phyloP scores from a whole-genome alignment of 768 basidiomycete species.

The Collybiopsis confluens region DNA sequence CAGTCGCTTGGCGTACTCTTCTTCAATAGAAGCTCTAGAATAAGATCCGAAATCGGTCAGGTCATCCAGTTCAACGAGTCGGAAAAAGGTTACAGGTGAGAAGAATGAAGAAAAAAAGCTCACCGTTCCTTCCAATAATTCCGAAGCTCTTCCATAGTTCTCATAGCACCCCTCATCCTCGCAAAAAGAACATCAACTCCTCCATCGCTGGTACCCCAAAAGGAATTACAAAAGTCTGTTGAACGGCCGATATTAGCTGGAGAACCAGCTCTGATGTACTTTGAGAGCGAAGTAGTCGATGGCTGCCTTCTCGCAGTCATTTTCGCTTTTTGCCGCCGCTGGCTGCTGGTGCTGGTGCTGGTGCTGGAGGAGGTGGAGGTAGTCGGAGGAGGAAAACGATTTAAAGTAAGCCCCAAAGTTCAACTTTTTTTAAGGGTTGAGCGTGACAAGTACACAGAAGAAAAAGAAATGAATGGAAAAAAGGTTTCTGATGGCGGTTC shows the following conservation, averaged over 20 bases:
- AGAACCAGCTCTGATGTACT: slow-evolving; percentile 57
- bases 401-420: too few species aligned
- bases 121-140: slow-evolving; percentile 94
- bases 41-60: background rate
- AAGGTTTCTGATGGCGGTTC: slow-evolving; percentile 2
- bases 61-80: too few species aligned
- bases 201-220: slow-evolving; percentile 86
- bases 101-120: too few species aligned
- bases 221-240: slow-evolving; percentile 93
- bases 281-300: slow-evolving; percentile 77
- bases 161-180: slow-evolving; percentile 77
- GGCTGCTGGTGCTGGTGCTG: too few species aligned
- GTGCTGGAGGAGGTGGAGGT: too few species aligned
- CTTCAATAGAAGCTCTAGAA: slow-evolving; percentile 80
- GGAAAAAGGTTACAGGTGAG: too few species aligned
- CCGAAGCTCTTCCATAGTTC: slow-evolving; percentile 86
- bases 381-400: too few species aligned
- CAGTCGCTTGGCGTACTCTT: slow-evolving; percentile 89
- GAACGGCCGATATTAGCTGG: slow-evolving; percentile 43
- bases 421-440: too few species aligned
- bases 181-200: slow-evolving; percentile 91
- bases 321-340: slow-evolving; percentile 25
- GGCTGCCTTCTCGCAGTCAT: slow-evolving; percentile 78
- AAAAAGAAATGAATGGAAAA: too few species aligned
- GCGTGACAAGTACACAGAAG: too few species aligned